Evolutionary conservation across 2,329 filamentous ascomycete species (phyloP).

Genomic region (Fusarium sp.): DNA sequence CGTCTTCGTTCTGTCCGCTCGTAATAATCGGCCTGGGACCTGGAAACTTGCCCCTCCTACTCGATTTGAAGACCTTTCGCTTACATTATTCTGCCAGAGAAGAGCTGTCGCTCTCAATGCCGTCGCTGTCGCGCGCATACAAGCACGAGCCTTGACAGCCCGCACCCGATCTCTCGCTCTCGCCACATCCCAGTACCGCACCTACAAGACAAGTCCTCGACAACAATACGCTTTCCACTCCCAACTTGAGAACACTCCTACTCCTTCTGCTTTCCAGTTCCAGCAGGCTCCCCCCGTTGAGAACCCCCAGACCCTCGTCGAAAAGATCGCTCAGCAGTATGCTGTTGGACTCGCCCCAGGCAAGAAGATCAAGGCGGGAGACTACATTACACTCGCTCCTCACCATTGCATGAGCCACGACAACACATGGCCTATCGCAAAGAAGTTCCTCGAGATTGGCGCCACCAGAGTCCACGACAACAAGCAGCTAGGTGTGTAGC

Average conservation of each 20-base stretch:
- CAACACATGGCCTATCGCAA: constrained; percentile 79
- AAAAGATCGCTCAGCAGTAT: constrained; percentile 91
- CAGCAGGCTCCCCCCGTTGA: constrained; percentile 49
- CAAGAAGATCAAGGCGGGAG: constrained; percentile 81
- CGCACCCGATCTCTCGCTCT: constrained; percentile 26
- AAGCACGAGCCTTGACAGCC: constrained; percentile 8
- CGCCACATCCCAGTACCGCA: constrained; percentile 23
- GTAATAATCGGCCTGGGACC: not conserved
- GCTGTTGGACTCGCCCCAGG: constrained; percentile 78
- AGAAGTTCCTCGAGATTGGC: constrained; percentile 83
- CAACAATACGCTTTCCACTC: constrained; percentile 63
- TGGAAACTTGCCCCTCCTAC: not conserved
- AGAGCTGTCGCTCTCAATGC: constrained; percentile 36
- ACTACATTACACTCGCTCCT: constrained; percentile 82
- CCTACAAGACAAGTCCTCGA: constrained; percentile 24
- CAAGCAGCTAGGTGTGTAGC: constrained; percentile 60
- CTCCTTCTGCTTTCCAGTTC: constrained; percentile 66
- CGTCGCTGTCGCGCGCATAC: constrained; percentile 11
- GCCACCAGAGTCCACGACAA: constrained; percentile 77
- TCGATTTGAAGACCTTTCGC: not conserved
- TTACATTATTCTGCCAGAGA: constrained; percentile 5
- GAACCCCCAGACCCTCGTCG: constrained; percentile 80
- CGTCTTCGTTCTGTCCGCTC: not conserved
- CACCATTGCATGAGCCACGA: constrained; percentile 87
- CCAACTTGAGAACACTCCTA: constrained; percentile 66